Evolutionary conservation across 1,284 basidiomycete genomes (phyloP).

Genomic region (Melampsora larici-populina): DNA sequence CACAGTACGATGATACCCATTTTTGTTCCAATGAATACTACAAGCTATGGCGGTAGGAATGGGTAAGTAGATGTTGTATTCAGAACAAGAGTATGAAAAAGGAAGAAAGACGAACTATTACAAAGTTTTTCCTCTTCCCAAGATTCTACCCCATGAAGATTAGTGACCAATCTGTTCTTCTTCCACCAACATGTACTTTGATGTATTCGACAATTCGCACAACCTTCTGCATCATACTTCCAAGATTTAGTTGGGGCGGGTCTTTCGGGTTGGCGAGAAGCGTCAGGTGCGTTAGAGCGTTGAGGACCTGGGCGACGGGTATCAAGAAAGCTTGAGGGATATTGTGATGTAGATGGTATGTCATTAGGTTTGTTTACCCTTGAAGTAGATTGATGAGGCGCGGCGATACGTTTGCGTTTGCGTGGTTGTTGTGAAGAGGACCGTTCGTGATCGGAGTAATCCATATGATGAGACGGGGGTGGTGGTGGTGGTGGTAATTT

Average conservation of each 20-base stretch:
- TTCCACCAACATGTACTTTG: slow-evolving; percentile 35
- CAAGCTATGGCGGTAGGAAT: slow-evolving; percentile 9
- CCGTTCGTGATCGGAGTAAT: background rate
- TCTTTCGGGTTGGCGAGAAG: background rate
- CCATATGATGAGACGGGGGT: background rate
- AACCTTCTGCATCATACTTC: slow-evolving; percentile 36
- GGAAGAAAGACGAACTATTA: slow-evolving; percentile 19
- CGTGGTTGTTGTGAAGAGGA: slow-evolving; percentile 15
- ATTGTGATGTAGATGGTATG: background rate
- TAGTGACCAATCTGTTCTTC: slow-evolving; percentile 18
- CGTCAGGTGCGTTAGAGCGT: background rate
- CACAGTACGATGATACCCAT: slow-evolving; percentile 30
- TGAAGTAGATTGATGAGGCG: background rate
- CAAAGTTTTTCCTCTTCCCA: slow-evolving; percentile 41
- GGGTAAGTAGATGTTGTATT: background rate
- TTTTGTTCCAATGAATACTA: slow-evolving; percentile 40
- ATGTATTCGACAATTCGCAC: slow-evolving; percentile 29
- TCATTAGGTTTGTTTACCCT: background rate
- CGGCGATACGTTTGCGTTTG: slow-evolving; percentile 30
- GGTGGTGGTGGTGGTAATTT: background rate
- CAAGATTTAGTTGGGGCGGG: background rate
- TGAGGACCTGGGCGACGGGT: background rate
- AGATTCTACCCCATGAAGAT: slow-evolving; percentile 20
- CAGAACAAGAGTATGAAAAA: background rate
- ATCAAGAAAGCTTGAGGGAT: background rate